Conservation (phyloP, 129 eudicot species). For the Helianthus tuberosus region DNA sequence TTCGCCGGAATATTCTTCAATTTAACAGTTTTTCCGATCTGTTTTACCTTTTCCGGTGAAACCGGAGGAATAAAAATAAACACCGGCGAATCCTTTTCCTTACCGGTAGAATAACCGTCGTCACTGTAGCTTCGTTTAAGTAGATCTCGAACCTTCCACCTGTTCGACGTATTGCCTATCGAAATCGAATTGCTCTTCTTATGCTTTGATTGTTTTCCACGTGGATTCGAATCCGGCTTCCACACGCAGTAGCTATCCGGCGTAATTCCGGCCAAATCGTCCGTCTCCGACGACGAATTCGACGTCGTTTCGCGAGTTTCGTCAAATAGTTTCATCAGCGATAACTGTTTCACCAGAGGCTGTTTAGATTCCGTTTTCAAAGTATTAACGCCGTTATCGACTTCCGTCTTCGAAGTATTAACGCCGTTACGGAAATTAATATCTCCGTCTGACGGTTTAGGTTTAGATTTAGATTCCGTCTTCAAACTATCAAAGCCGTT, state of each 20-base stretch:
- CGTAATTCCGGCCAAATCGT: conserved; percentile 59
- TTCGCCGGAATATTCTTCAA: conserved; percentile 11
- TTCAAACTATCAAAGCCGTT: not conserved
- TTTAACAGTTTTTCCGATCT: conserved; percentile 8
- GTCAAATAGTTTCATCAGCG: conserved; percentile 54
- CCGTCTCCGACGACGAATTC: conserved; percentile 45
- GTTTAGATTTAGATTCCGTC: conserved; percentile 4
- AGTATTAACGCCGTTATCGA: not conserved
- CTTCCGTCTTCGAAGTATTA: not conserved
- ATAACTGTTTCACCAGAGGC: conserved; percentile 23
- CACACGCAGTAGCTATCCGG: conserved; percentile 74
- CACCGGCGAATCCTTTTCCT: conserved; percentile 14
- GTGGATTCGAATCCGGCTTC: conserved; percentile 50
- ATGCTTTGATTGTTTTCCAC: conserved; percentile 16
- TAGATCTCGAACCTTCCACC: conserved; percentile 42
- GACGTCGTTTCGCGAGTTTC: conserved; percentile 53
- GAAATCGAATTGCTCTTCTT: conserved; percentile 64
- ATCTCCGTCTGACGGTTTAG: conserved; percentile 5
- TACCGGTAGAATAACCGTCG: conserved; percentile 26
- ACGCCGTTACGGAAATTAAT: not conserved
- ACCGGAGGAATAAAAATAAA: conserved; percentile 4
- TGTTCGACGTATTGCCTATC: conserved; percentile 7
- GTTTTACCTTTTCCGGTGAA: conserved; percentile 25
- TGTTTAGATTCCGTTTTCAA: conserved; percentile 7
- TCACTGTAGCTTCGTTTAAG: conserved; percentile 40